Conservation (phyloP, 75 land plant genomes). For the Picea sitchensis region DNA sequence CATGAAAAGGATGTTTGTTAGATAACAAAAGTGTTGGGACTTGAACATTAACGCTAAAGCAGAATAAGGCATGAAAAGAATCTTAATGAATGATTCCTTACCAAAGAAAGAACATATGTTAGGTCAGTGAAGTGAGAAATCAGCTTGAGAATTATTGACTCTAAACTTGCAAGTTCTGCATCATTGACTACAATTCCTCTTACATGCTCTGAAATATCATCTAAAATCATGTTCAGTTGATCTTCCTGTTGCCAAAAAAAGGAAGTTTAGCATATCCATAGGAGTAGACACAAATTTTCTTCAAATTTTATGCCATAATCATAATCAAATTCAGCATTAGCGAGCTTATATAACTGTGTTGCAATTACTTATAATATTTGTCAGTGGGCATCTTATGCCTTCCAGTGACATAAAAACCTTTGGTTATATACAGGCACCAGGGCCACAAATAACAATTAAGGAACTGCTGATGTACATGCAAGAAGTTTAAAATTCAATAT, state of each 20-base stretch:
- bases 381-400: too few species aligned
- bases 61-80: neutral
- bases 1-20: neutral
- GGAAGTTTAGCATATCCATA: too few species aligned
- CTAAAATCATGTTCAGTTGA: constrained; percentile 19
- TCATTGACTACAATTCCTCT: constrained; percentile 18
- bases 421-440: too few species aligned
- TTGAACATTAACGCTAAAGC: neutral
- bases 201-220: constrained; percentile 25
- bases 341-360: too few species aligned
- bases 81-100: constrained; percentile 5
- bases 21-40: neutral
- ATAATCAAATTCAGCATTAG: too few species aligned
- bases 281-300: too few species aligned
- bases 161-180: constrained; percentile 23
- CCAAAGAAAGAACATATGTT: constrained; percentile 22
- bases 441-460: too few species aligned
- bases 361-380: too few species aligned
- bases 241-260: constrained; percentile 21
- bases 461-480: too few species aligned
- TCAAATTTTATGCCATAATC: too few species aligned
- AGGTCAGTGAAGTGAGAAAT: constrained; percentile 34
- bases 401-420: too few species aligned
- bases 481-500: too few species aligned
- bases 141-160: constrained; percentile 34